Conservation (phyloP, 2,329 filamentous ascomycete genomes). For the Penicillium sp. region DNA sequence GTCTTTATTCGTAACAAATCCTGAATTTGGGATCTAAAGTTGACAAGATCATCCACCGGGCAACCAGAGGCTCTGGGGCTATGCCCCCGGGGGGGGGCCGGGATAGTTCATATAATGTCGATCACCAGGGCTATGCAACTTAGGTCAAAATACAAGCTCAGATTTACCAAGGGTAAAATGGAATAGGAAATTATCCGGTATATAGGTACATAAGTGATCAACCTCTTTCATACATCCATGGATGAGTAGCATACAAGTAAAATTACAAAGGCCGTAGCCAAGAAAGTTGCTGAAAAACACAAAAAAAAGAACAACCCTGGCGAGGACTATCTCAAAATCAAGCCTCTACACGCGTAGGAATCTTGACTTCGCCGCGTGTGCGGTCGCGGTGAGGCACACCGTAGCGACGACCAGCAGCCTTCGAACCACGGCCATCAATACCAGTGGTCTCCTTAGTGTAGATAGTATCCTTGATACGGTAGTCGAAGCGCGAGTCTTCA, state of each 20-base stretch:
- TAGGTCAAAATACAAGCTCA: not conserved
- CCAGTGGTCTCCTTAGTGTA: slow-evolving; percentile 57
- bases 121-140: no score
- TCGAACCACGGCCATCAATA: slow-evolving; percentile 51
- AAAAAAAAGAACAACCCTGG: not conserved
- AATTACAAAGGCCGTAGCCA: slow-evolving; percentile 11
- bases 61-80: not conserved
- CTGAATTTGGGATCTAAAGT: no score
- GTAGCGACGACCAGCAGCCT: slow-evolving; percentile 59
- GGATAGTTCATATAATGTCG: no score
- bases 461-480: slow-evolving; percentile 55
- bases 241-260: slow-evolving; percentile 25
- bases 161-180: not conserved
- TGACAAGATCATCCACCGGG: not conserved
- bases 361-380: slow-evolving; percentile 63
- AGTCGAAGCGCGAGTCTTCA: slow-evolving; percentile 56
- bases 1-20: no score
- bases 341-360: slow-evolving; percentile 58
- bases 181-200: slow-evolving; percentile 6
- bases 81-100: no score
- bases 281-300: slow-evolving; percentile 9
- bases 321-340: slow-evolving; percentile 20
- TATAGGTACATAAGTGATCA: slow-evolving; percentile 22
- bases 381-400: slow-evolving; percentile 61
- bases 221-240: slow-evolving; percentile 15